Conservation (phyloP, 208 protist species). For the Wallacemonas sp. region DNA sequence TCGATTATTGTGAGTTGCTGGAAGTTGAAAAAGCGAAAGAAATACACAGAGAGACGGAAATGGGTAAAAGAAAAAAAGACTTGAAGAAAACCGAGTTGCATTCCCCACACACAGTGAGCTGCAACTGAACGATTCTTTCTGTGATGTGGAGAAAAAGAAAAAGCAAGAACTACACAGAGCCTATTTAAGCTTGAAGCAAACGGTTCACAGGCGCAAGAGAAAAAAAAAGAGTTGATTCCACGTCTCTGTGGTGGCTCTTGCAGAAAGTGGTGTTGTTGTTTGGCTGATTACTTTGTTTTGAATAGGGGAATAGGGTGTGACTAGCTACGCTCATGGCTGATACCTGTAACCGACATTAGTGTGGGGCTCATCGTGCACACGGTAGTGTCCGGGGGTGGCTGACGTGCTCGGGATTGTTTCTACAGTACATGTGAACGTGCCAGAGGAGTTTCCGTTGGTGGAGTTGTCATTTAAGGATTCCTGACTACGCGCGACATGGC, state of each 20-base stretch:
- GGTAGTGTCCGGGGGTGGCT: constrained; percentile 3
- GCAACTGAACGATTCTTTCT: background rate
- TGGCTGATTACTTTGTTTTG: background rate
- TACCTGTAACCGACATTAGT: background rate
- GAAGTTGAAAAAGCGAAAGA: constrained; percentile 9
- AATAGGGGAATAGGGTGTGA: background rate
- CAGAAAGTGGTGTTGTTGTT: background rate
- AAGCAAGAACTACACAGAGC: constrained; percentile 4
- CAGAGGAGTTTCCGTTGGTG: background rate
- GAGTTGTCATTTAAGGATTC: constrained; percentile 16
- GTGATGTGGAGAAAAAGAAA: constrained; percentile 4
- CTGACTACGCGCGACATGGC: background rate
- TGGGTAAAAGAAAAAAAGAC: constrained; percentile 1
- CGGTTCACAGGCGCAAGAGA: constrained; percentile 2
- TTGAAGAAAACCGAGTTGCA: background rate
- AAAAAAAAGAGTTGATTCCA: constrained; percentile 17
- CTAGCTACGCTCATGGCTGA: background rate
- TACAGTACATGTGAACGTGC: constrained; percentile 27
- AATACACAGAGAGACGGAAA: background rate
- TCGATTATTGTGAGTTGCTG: background rate
- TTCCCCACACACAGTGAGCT: background rate
- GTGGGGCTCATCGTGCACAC: constrained; percentile 1
- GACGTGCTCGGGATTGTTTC: constrained; percentile 25
- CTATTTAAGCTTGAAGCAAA: no score
- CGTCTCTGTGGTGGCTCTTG: no score